A percentile compares a stretch with the other conserved stretches of the same genome.
Evolutionary conservation across 164 flowering plant genomes (phyloP).

Genomic region (Houttuynia cordata): DNA sequence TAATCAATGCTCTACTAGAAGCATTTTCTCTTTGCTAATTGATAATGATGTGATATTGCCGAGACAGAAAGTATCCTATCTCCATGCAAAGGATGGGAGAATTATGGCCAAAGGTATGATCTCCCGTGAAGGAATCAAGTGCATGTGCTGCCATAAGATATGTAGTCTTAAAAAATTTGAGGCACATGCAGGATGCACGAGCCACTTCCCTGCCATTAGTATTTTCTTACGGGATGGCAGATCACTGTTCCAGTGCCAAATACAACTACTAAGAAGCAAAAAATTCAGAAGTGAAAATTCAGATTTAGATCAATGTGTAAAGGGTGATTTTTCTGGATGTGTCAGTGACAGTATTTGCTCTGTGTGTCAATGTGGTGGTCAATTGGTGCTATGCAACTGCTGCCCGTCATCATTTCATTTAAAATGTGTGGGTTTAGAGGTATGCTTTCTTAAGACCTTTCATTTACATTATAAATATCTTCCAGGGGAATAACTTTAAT

Average conservation of each 20-base stretch:
- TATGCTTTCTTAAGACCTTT: conserved; percentile 9
- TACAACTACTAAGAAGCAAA: conserved; percentile 18
- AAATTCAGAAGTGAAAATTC: conserved; percentile 4
- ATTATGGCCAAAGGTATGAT: conserved; percentile 40
- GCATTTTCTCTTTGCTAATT: conserved; percentile 70
- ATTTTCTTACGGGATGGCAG: conserved; percentile 73
- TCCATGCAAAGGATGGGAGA: conserved; percentile 11
- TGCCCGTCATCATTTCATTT: conserved; percentile 86
- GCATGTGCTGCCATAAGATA: conserved; percentile 58
- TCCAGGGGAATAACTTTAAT: no score
- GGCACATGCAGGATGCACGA: conserved; percentile 57
- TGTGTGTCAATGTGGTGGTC: conserved; percentile 74
- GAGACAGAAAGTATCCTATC: conserved; percentile 47
- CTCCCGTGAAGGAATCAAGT: conserved; percentile 66
- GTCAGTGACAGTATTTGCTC: conserved; percentile 60
- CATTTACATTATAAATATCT: no score
- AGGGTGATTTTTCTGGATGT: conserved; percentile 7
- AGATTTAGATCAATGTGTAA: conserved; percentile 8
- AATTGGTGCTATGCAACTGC: conserved; percentile 60
- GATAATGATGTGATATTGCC: conserved; percentile 57
- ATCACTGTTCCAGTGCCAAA: conserved; percentile 68
- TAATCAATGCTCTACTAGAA: conserved; percentile 28
- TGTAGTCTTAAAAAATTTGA: conserved; percentile 42
- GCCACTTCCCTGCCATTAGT: conserved; percentile 36
- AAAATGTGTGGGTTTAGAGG: conserved; percentile 64